Evolutionary conservation across 768 basidiomycete genomes (phyloP).

Genomic region (Leccinum incarnatum): DNA sequence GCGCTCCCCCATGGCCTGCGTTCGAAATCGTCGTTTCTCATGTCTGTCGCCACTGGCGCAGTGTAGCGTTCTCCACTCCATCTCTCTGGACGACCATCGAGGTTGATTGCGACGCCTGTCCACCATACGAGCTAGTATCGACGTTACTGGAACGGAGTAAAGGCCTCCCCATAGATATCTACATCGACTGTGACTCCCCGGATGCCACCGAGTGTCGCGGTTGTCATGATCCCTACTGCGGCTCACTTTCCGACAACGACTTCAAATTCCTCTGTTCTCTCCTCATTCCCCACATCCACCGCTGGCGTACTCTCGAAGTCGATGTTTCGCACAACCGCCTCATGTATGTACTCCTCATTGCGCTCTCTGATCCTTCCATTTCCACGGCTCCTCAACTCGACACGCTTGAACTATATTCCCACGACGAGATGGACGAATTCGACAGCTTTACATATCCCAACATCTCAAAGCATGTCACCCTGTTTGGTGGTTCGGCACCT

Average conservation of each 20-base stretch:
- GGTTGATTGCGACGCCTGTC: slow-evolving; percentile 23
- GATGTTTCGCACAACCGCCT: slow-evolving; percentile 45
- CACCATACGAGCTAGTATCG: slow-evolving; percentile 43
- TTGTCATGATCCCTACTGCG: slow-evolving; percentile 25
- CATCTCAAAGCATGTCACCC: slow-evolving; percentile 39
- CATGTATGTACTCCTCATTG: slow-evolving; percentile 43
- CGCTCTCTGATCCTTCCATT: slow-evolving; percentile 37
- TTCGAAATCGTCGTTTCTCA: slow-evolving; percentile 61
- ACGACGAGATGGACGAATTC: slow-evolving; percentile 44
- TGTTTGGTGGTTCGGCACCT: slow-evolving; percentile 55
- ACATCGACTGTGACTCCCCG: slow-evolving; percentile 41
- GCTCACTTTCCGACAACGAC: slow-evolving; percentile 21
- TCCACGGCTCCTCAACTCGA: slow-evolving; percentile 54
- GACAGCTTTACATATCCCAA: slow-evolving; percentile 19
- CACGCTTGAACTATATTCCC: slow-evolving; percentile 52
- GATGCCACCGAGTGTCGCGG: slow-evolving; percentile 17
- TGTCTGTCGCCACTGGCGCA: slow-evolving; percentile 61
- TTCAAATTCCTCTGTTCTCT: slow-evolving; percentile 29
- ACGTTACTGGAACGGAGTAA: slow-evolving; percentile 54
- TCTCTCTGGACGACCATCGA: slow-evolving; percentile 53
- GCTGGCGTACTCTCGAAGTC: slow-evolving; percentile 54
- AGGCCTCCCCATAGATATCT: slow-evolving; percentile 51
- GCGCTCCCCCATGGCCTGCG: slow-evolving; percentile 14
- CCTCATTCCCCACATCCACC: slow-evolving; percentile 51
- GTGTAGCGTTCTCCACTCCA: slow-evolving; percentile 48